Evolutionary conservation across 176 grass and related monocot genomes (phyloP), one percentile per base, ranked within the genome.

Genomic region (Puccinellia tenuiflora): DNA sequence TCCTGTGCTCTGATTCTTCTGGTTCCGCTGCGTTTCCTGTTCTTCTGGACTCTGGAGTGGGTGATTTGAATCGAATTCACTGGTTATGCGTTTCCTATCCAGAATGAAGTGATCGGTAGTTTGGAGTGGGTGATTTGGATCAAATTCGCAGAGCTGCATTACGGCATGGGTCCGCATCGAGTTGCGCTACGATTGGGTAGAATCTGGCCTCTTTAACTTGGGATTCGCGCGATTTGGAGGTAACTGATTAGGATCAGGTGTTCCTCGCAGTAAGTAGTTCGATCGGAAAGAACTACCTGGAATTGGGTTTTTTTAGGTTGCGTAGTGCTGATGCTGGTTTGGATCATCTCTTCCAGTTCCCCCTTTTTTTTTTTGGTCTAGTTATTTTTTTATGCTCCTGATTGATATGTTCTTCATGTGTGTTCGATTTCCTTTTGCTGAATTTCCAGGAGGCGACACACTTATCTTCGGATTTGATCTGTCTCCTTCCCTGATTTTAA

Each of bases 161-260:
- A 18, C 13, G 47, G 82, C 60, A 14, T 9, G 76, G 76, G 77
- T 10, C 45, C 54, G 72, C 28, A 37, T 39, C 84, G 29, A 77
- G 25, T 50, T 40, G 29, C 38, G 66, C 12, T 18, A 30, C 73
- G 68, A 68, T 80, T 54, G 38, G 47, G 37, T 21, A 39, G 37
- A 74, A 86, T 59, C 37, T 67, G 84, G 60, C 46, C 74, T 79
- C n/a, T 14, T 33, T 68, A 21, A 25, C 75, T 68, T 39, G n/a
- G 12, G 79, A 86, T 79, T 78, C 67, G 16, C 21, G 54, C 38
- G 79, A 86, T 90, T 82, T 21, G 42, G 33, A 54, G 17, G 37
- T 53, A 17, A 0, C 62, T 69, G 43, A 22, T 39, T 30, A 25
- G 65, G 74, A 79, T 48, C 75, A 84, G 48, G 28, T 85, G 34